phyloP scores from a whole-genome alignment of 768 basidiomycete genomes.

The Auriscalpium orientale region DNA sequence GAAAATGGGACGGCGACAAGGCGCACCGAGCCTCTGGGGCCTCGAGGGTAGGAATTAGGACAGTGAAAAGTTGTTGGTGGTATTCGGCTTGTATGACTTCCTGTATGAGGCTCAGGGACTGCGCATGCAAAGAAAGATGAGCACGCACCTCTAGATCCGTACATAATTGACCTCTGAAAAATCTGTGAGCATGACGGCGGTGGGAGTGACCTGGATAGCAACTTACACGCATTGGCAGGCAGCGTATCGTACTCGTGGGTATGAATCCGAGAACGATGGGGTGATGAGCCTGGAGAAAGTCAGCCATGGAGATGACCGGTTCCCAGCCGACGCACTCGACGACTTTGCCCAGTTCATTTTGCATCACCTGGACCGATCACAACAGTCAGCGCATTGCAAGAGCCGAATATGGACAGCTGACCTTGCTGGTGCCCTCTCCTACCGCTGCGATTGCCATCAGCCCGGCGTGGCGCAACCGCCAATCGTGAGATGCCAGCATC shows the following conservation, averaged over 20 bases:
- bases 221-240: constrained; percentile 81
- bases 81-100: constrained; percentile 71
- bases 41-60: constrained; percentile 65
- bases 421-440: constrained; percentile 76
- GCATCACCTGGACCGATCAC: constrained; percentile 65
- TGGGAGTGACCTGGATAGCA: constrained; percentile 4
- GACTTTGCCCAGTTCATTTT: constrained; percentile 74
- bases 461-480: constrained; percentile 80
- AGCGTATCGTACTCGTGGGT: constrained; percentile 67
- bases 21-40: constrained; percentile 68
- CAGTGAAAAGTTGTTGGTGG: constrained; percentile 60
- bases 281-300: constrained; percentile 50
- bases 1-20: too few relatives aligned
- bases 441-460: constrained; percentile 83
- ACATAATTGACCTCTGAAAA: constrained; percentile 72
- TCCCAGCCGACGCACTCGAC: constrained; percentile 71
- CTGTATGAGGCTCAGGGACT: constrained; percentile 24
- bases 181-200: constrained; percentile 1
- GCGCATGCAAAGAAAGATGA: background rate
- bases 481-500: constrained; percentile 76
- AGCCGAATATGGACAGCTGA: too few relatives aligned
- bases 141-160: constrained; percentile 69
- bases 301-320: too few relatives aligned
- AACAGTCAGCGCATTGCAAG: too few relatives aligned
- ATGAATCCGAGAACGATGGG: constrained; percentile 70